Conservation (phyloP, 2,329 filamentous ascomycete species). For the Zasmidium cellare region DNA sequence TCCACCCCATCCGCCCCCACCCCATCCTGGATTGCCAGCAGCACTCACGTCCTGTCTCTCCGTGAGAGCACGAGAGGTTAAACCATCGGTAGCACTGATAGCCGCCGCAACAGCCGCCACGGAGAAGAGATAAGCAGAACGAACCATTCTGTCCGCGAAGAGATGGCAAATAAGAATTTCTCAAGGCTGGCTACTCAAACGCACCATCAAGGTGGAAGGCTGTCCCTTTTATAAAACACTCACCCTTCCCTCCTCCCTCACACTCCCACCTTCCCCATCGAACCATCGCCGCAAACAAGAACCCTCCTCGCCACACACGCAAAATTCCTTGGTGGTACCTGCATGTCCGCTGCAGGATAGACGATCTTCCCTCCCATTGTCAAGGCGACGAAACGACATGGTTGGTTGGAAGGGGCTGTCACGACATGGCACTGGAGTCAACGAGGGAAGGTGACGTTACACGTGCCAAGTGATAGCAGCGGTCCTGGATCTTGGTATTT, state of each 20-base stretch:
- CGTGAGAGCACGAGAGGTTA: neutral
- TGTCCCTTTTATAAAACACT: neutral
- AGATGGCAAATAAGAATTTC: neutral
- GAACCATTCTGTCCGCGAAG: neutral
- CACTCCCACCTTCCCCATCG: neutral
- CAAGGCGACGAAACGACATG: neutral
- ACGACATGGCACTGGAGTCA: neutral
- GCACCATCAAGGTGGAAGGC: constrained; percentile 2
- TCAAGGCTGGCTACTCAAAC: neutral
- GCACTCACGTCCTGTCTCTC: neutral
- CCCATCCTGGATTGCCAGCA: neutral
- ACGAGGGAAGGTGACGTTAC: neutral
- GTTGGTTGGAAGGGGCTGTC: neutral
- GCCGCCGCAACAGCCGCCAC: neutral
- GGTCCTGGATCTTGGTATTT: neutral
- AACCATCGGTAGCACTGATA: neutral
- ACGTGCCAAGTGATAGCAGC: neutral
- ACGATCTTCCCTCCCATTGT: neutral
- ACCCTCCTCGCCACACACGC: neutral
- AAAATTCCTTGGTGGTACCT: neutral
- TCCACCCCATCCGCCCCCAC: no score
- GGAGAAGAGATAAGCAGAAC: neutral
- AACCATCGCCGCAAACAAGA: neutral
- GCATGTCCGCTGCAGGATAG: neutral
- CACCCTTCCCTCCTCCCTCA: neutral